Evolutionary conservation across 805 yeast species (phyloP).

Genomic region (Saccharomycopsis sp.): DNA sequence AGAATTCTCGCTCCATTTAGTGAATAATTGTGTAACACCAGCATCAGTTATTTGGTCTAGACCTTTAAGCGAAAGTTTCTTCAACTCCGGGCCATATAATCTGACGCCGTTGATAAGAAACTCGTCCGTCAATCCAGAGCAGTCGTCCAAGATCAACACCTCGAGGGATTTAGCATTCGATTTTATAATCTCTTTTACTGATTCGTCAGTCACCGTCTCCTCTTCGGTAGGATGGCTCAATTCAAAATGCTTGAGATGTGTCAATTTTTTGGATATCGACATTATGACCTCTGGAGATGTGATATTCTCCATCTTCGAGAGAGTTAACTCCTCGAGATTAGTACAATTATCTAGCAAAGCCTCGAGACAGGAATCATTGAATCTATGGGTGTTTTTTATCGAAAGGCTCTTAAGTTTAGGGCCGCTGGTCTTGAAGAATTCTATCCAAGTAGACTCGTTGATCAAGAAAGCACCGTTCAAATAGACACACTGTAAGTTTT

Average conservation of each 20-base stretch:
- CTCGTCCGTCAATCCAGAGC: slow-evolving; percentile 63
- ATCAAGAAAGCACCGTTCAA: slow-evolving; percentile 89
- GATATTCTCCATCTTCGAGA: slow-evolving; percentile 65
- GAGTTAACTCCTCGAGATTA: slow-evolving; percentile 48
- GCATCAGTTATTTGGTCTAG: slow-evolving; percentile 65
- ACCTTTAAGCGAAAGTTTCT: slow-evolving; percentile 49
- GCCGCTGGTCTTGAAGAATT: slow-evolving; percentile 57
- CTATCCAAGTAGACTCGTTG: slow-evolving; percentile 69
- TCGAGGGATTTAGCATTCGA: slow-evolving; percentile 56
- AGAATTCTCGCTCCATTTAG: slow-evolving; percentile 44
- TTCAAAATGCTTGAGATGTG: slow-evolving; percentile 50
- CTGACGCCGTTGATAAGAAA: slow-evolving; percentile 50
- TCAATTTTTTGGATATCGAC: slow-evolving; percentile 43
- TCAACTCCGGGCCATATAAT: slow-evolving; percentile 50
- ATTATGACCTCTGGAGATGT: neutral
- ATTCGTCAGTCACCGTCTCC: slow-evolving; percentile 61
- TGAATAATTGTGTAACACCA: slow-evolving; percentile 55
- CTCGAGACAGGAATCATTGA: slow-evolving; percentile 59
- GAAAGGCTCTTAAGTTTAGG: slow-evolving; percentile 51
- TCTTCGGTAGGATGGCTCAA: slow-evolving; percentile 63
- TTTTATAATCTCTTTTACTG: slow-evolving; percentile 53
- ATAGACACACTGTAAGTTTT: slow-evolving; percentile 45
- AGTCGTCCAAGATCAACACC: slow-evolving; percentile 62
- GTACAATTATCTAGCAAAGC: slow-evolving; percentile 58
- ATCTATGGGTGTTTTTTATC: slow-evolving; percentile 76